Conservation (phyloP, 768 basidiomycete species). For the Mycena chlorophos region DNA sequence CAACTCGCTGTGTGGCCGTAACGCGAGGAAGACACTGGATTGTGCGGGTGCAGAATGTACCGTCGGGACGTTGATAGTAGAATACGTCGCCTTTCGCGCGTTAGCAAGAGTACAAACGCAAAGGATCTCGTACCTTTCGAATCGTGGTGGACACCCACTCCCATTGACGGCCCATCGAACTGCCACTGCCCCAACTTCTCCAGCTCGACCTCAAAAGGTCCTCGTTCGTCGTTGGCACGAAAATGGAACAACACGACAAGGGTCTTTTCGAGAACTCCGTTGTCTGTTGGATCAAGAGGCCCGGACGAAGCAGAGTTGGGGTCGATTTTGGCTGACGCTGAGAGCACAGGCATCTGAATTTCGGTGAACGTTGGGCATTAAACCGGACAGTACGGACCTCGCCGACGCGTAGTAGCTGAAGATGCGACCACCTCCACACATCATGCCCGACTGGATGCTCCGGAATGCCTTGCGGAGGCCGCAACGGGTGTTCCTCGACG, state of each 20-base stretch:
- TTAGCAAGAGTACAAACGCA: neutral
- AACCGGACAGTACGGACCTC: slow-evolving; percentile 35
- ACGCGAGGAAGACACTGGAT: slow-evolving; percentile 36
- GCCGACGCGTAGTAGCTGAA: slow-evolving; percentile 38
- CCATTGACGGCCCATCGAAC: slow-evolving; percentile 47
- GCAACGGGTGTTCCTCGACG: slow-evolving; percentile 29
- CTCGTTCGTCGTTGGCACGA: slow-evolving; percentile 24
- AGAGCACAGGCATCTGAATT: slow-evolving; percentile 40
- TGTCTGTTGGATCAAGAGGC: slow-evolving; percentile 33
- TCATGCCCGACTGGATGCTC: slow-evolving; percentile 35
- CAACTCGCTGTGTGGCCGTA: slow-evolving; percentile 19
- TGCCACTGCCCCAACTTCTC: slow-evolving; percentile 56
- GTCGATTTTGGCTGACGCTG: slow-evolving; percentile 49
- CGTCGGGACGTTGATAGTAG: slow-evolving; percentile 42
- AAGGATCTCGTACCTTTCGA: slow-evolving; percentile 42
- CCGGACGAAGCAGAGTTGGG: slow-evolving; percentile 32
- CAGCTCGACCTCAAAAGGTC: slow-evolving; percentile 39
- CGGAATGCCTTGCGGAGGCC: slow-evolving; percentile 34
- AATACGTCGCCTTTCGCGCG: slow-evolving; percentile 32
- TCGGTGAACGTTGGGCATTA: neutral
- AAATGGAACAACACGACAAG: slow-evolving; percentile 44
- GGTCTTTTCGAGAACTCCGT: slow-evolving; percentile 37
- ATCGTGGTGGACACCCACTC: slow-evolving; percentile 47
- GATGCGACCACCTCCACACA: slow-evolving; percentile 45
- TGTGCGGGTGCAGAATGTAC: slow-evolving; percentile 46